Base-by-base conservation (phyloP, 2,329 filamentous ascomycete species). In the Ophiosphaerella herpotricha region DNA sequence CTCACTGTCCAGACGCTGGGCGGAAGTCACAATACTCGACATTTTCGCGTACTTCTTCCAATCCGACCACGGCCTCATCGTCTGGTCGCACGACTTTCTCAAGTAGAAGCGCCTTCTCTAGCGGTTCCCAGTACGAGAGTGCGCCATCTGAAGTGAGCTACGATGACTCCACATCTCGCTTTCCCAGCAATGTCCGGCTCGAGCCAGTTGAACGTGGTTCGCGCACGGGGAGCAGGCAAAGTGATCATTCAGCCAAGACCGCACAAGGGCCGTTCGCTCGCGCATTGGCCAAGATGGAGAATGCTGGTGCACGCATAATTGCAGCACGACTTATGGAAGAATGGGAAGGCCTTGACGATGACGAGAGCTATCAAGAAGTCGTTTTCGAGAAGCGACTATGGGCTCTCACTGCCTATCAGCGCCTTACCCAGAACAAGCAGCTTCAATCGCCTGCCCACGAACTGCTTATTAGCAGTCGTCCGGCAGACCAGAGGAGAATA, bases 311-410 rank as follows among this genome's bases (percentile, higher is more conserved):
- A 18, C 61, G 62, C 50, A 66, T 66, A 38, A 58, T 64, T 41
- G 58, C 60, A 13, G 50, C 61, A 18, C 55, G 63, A 1, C 40
- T 66, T 39, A 63, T 58, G 13, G 63, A 66, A 50, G 63, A 66
- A 36, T 66, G 63, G 63, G 62, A 65, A 32, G 60, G 59, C 12
- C 55, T 66, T 12, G 60, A 61, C 6, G 63, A 64, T 21, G 63
- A 66, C 24, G 60, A 65, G 21, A 65, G 61, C 36, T 57, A 52
- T 18, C 60, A 62, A 36, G 63, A 66, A 36, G 56, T 66, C 39
- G 31, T 62, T 33, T 66, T 66, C 24, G 63, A 66, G 42, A 64
- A 66, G 39, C 54, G 63, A n/a, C 55, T 66, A 3, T 66, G 63
- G 63, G 61, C 62, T 18, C 29, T 66, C 29, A 61, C 59, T 9